Evolutionary conservation across 768 basidiomycete genomes (phyloP), one percentile per base, ranked within the genome.

Genomic region (Erythrobasidium yunnanense): DNA sequence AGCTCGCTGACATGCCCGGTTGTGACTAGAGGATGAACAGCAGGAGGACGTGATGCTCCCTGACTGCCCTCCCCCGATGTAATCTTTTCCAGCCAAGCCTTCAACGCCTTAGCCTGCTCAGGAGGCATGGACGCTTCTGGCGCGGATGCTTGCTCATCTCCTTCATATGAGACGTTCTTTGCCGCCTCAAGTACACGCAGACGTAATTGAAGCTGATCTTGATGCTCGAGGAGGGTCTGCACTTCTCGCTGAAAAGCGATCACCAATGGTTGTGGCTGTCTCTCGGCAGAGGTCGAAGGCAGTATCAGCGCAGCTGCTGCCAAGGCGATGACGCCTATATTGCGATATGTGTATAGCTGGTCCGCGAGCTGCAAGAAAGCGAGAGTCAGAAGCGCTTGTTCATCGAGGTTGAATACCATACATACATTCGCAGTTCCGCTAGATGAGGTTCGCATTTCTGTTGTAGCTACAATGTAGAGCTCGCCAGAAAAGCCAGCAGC

Each of bases 191-290:
- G 20, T 4, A 51, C 32, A 29, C 60, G 8, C 4, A 63, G 32
- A 11, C 60, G 60, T 29, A 38, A 50, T 30, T 63, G 60, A 6
- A 63, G 46, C 46, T 50, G 32, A 27, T 63, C 60, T 27, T 63
- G 60, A 4, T 49, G 60, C 33, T 51, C 47, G n/a, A 63, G 22
- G 3, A 51, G 11, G 15, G 60, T 29, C 13, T 63, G 60, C 11
- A 51, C 22, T 2, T 6, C 57, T 15, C 45, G 47, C 4, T 34
- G 13, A 3, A 50, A 30, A 29, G 22, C 20, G 22, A 32, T 11
- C 32, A 50, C 46, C 20, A 34, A 29, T 30, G 25, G 2, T 2
- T 25, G 20, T 23, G 33, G 49, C 5, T 25, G 15, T 63, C 25
- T 27, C 11, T 7, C 27, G 11, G 49, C 15, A 6, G n/a, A 18